phyloP scores from a whole-genome alignment of 768 basidiomycete genomes.

The Naganishia friedmannii region DNA sequence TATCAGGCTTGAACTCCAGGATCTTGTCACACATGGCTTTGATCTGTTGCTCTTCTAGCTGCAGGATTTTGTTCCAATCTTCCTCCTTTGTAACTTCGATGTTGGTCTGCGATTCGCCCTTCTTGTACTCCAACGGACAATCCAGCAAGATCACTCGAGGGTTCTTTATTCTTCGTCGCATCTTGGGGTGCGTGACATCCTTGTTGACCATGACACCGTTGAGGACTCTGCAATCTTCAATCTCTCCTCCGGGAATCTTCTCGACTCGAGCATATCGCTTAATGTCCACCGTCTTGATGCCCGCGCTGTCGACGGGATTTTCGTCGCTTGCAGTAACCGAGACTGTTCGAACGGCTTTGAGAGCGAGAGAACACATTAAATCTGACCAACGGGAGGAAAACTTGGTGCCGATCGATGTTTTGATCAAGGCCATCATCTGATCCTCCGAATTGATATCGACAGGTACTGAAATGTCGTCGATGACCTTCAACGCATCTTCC shows the following conservation, averaged over 20 bases:
- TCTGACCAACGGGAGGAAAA: conserved; percentile 95
- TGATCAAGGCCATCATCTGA: conserved; percentile 94
- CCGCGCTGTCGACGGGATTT: conserved; percentile 36
- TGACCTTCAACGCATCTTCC: conserved; percentile 82
- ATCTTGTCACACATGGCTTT: conserved; percentile 78
- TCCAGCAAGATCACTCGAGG: conserved; percentile 86
- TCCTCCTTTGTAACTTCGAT: conserved; percentile 93
- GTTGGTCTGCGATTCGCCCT: conserved; percentile 96
- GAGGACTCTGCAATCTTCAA: conserved; percentile 83
- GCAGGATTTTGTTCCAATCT: conserved; percentile 87
- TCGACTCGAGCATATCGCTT: conserved; percentile 97
- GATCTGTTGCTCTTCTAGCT: conserved; percentile 96
- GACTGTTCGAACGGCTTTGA: conserved; percentile 87
- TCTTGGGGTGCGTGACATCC: conserved; percentile 95
- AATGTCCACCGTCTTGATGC: conserved; percentile 84
- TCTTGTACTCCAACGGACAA: conserved; percentile 97
- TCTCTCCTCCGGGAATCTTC: conserved; percentile 95
- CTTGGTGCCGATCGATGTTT: conserved; percentile 97
- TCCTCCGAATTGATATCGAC: conserved; percentile 80
- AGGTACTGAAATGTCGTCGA: conserved; percentile 80
- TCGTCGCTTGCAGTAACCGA: conserved; percentile 65
- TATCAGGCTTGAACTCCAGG: conserved; percentile 88
- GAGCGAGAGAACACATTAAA: conserved; percentile 91
- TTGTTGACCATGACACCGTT: conserved; percentile 96
- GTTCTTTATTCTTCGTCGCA: conserved; percentile 84